phyloP scores from a whole-genome alignment of 768 basidiomycete species.

The Suillus lakei region DNA sequence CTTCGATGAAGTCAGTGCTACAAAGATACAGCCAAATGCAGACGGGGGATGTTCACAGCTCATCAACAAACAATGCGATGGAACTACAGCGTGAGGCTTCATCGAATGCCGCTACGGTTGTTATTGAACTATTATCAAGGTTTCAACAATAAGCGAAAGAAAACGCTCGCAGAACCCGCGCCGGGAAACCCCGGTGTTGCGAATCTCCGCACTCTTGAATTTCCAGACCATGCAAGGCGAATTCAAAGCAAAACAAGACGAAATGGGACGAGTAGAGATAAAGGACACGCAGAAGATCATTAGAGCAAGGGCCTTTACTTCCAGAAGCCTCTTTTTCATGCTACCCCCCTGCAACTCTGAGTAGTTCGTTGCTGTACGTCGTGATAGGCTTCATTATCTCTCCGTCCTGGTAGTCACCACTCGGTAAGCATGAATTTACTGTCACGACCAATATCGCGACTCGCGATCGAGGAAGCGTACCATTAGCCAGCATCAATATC shows the following conservation, averaged over 20 bases:
- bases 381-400: not conserved
- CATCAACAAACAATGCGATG: not conserved
- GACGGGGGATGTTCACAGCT: not conserved
- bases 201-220: not conserved
- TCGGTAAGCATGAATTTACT: not conserved
- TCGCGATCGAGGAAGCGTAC: not conserved
- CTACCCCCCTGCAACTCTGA: not conserved
- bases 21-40: slow-evolving; percentile 18
- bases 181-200: not conserved
- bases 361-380: not conserved
- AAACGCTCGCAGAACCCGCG: not conserved
- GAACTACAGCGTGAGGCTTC: not conserved
- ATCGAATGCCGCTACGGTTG: not conserved
- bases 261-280: not conserved
- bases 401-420: not conserved
- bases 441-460: not conserved
- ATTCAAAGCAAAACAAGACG: too few relatives aligned
- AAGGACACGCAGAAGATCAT: not conserved
- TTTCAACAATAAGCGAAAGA: not conserved
- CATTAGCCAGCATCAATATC: not conserved
- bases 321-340: not conserved
- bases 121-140: not conserved
- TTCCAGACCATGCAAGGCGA: not conserved
- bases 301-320: not conserved
- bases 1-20: slow-evolving; percentile 22